Percentiles rank a stretch among this genome's conserved stretches.
Evolutionary conservation across 2,329 filamentous ascomycete species (phyloP).

Genomic region (Botryotinia globosa): DNA sequence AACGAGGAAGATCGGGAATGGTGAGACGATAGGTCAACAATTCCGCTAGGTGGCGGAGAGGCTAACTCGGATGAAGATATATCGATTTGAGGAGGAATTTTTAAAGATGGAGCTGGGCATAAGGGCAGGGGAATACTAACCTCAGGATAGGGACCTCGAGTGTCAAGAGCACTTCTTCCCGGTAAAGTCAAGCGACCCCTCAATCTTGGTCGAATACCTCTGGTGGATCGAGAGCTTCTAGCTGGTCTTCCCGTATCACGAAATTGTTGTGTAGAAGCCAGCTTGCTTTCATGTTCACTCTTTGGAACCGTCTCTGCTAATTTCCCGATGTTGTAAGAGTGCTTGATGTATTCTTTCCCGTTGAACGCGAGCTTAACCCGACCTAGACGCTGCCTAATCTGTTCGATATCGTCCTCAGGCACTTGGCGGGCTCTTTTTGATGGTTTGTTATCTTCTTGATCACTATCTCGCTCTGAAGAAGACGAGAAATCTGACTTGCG

Average conservation of each 20-base stretch:
- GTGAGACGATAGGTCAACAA: slow-evolving; percentile 19
- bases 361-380: neutral
- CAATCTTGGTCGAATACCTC: neutral
- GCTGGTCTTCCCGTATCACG: neutral
- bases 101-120: slow-evolving; percentile 10
- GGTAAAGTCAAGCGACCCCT: neutral
- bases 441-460: neutral
- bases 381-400: neutral
- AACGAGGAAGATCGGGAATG: neutral
- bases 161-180: neutral
- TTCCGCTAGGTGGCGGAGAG: slow-evolving; percentile 29
- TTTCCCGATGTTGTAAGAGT: slow-evolving; percentile 8
- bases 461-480: neutral
- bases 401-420: neutral
- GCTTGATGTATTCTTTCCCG: slow-evolving; percentile 3
- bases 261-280: no score
- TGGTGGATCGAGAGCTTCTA: neutral
- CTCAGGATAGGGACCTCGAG: neutral
- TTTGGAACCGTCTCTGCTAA: neutral
- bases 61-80: slow-evolving; percentile 25
- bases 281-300: no score
- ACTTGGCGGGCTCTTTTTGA: neutral
- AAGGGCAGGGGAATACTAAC: neutral
- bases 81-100: slow-evolving; percentile 18
- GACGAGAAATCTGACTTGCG: slow-evolving; percentile 9